phyloP scores from a whole-genome alignment of 306 rosid genomes.

The Oemleria cerasiformis region DNA sequence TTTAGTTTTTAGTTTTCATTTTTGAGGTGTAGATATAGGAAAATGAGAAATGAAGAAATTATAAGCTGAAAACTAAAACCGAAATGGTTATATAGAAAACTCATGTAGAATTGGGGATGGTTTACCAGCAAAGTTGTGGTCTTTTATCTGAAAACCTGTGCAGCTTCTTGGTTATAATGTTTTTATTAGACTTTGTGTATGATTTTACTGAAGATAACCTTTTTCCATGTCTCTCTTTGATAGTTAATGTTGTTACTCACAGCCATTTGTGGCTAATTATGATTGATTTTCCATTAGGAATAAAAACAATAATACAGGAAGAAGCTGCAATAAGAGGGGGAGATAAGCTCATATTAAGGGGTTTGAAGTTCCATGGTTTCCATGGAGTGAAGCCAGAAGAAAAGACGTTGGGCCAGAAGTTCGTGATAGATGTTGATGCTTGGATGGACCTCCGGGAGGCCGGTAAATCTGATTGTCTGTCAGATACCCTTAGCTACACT shows the following conservation, averaged over 20 bases:
- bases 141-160: neutral
- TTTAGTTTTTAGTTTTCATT: no score
- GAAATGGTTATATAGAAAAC: no score
- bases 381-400: slow-evolving; percentile 77
- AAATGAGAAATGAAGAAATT: no score
- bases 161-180: neutral
- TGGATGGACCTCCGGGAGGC: slow-evolving; percentile 99
- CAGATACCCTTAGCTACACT: slow-evolving; percentile 62
- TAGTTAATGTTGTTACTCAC: neutral
- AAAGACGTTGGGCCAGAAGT: slow-evolving; percentile 72
- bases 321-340: slow-evolving; percentile 37
- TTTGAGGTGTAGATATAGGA: no score
- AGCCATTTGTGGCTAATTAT: neutral
- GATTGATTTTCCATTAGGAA: slow-evolving; percentile 24
- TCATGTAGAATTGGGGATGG: neutral
- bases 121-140: neutral
- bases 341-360: slow-evolving; percentile 75
- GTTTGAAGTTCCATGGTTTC: slow-evolving; percentile 73
- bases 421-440: slow-evolving; percentile 75
- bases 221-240: neutral
- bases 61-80: no score
- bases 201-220: neutral
- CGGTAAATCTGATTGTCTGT: no score
- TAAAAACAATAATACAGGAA: slow-evolving; percentile 38
- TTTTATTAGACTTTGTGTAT: neutral